Percentiles rank a stretch among this genome's conserved stretches.
Evolutionary conservation across 129 eudicot genomes (phyloP).

Genomic region (Rutidosis leptorrhynchoides): DNA sequence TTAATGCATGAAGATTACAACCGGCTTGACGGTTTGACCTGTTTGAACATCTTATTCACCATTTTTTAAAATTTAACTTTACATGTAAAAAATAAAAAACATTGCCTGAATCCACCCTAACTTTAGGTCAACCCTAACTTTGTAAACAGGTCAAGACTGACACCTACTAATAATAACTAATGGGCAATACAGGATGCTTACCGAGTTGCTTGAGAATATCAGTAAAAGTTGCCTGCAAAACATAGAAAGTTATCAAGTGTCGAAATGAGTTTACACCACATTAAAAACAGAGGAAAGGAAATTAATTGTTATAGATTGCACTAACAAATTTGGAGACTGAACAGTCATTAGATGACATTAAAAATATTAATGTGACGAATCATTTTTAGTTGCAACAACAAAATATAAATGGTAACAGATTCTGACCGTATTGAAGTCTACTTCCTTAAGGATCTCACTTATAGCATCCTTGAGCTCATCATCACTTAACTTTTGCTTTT

Average conservation of each 20-base stretch:
- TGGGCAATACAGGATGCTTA: slow-evolving; percentile 30
- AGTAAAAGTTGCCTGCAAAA: slow-evolving; percentile 95
- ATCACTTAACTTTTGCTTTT: slow-evolving; percentile 56
- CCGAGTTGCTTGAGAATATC: slow-evolving; percentile 95
- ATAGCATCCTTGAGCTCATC: slow-evolving; percentile 69
- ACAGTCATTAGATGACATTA: background rate
- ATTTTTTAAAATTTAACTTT: background rate
- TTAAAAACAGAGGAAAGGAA: background rate
- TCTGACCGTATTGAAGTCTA: slow-evolving; percentile 96
- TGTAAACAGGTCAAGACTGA: background rate
- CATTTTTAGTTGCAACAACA: slow-evolving; percentile 1
- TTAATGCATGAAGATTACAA: background rate
- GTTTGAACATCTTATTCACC: background rate
- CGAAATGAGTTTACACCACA: too few species aligned
- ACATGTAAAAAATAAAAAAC: background rate
- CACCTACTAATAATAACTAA: background rate
- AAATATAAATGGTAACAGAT: background rate
- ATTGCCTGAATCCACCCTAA: background rate
- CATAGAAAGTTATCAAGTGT: slow-evolving; percentile 8
- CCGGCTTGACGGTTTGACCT: background rate
- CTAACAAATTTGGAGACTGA: slow-evolving; percentile 5
- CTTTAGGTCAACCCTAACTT: background rate
- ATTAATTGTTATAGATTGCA: background rate
- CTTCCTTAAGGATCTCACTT: slow-evolving; percentile 83
- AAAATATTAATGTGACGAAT: background rate